Conservation (phyloP, 768 basidiomycete species). For the Hysterangium stoloniferum region DNA sequence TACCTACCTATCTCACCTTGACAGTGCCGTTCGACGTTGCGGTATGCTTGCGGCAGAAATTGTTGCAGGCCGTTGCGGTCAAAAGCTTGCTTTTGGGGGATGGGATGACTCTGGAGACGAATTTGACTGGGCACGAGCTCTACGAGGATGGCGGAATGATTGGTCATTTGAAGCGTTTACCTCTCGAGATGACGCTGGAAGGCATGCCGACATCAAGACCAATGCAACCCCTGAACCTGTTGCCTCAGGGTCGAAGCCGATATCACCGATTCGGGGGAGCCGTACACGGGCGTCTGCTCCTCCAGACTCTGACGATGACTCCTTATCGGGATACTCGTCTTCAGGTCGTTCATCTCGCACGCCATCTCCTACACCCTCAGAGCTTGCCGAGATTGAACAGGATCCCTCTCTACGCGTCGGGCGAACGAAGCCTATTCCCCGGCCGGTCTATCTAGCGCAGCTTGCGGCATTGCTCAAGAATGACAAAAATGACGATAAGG, state of each 20-base stretch:
- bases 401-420: conserved; percentile 77
- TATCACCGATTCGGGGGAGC: conserved; percentile 12
- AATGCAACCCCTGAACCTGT: conserved; percentile 5
- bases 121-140: conserved; percentile 51
- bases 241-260: neutral
- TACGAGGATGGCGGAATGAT: conserved; percentile 35
- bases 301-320: conserved; percentile 77
- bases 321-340: conserved; percentile 71
- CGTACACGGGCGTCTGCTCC: conserved; percentile 13
- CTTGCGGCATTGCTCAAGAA: conserved; percentile 70
- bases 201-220: conserved; percentile 5
- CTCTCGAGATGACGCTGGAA: conserved; percentile 17
- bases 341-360: conserved; percentile 57
- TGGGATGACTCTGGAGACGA: conserved; percentile 77
- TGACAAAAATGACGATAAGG: conserved; percentile 43
- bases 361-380: conserved; percentile 71
- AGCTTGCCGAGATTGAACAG: conserved; percentile 74
- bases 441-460: conserved; percentile 87
- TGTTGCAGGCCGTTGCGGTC: conserved; percentile 52
- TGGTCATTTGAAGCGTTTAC: neutral
- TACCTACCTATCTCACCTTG: conserved; percentile 70
- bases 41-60: conserved; percentile 92
- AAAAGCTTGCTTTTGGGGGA: conserved; percentile 66
- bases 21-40: conserved; percentile 67
- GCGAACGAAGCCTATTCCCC: conserved; percentile 53